phyloP scores from a whole-genome alignment of 1,284 basidiomycete species.

The Takashimella tepidaria region DNA sequence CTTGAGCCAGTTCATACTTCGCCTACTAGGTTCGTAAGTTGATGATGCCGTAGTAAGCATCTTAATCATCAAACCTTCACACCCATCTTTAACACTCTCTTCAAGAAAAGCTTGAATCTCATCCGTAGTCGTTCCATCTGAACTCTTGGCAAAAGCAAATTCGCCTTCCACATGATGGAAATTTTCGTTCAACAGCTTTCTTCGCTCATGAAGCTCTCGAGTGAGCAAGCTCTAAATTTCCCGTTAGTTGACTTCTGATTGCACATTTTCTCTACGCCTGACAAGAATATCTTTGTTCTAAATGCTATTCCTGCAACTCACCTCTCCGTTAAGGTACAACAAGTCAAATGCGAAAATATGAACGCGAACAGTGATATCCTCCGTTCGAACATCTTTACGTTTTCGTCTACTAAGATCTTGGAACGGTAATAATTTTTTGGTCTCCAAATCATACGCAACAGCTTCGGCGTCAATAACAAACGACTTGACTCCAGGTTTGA shows the following conservation, averaged over 20 bases:
- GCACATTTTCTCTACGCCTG: neutral
- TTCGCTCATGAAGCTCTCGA: constrained; percentile 55
- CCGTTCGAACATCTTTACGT: constrained; percentile 71
- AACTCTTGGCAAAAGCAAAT: constrained; percentile 86
- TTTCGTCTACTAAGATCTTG: constrained; percentile 81
- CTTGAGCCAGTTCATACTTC: constrained; percentile 98
- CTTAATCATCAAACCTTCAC: constrained; percentile 99
- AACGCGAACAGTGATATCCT: constrained; percentile 56
- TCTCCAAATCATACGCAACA: constrained; percentile 66
- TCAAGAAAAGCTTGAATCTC: constrained; percentile 95
- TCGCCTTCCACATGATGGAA: constrained; percentile 81
- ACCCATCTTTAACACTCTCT: constrained; percentile 93
- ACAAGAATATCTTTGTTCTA: no score
- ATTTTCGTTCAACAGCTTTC: constrained; percentile 68
- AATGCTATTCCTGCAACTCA: constrained; percentile 20
- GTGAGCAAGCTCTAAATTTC: constrained; percentile 40
- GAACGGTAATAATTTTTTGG: constrained; percentile 67
- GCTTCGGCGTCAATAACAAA: constrained; percentile 83
- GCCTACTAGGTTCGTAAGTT: constrained; percentile 88
- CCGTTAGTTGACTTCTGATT: no score
- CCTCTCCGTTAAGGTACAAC: constrained; percentile 55
- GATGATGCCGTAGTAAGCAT: constrained; percentile 89
- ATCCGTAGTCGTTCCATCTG: constrained; percentile 83
- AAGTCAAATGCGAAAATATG: constrained; percentile 57
- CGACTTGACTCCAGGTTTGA: constrained; percentile 68